These are phyloP conservation scores for Exserohilum rostratum DNA, from an alignment of 2,329 filamentous ascomycete genomes.

Conservation along the genomic window DNA sequence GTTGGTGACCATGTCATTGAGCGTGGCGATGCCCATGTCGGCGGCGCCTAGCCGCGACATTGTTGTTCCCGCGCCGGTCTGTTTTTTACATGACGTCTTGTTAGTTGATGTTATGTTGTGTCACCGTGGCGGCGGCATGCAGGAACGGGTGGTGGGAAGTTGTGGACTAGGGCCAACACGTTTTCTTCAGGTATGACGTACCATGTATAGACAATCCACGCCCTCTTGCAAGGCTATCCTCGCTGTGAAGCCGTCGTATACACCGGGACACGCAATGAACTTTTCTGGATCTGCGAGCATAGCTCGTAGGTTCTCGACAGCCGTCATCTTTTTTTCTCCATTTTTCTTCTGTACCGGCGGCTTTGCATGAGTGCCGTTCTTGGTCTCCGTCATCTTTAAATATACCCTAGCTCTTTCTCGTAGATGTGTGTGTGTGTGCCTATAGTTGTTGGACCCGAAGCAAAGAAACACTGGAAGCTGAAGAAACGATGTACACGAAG, in stretches of 20 bases:
- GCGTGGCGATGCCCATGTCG: conserved; percentile 66
- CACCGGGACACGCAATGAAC: conserved; percentile 65
- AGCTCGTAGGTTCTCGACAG: conserved; percentile 39
- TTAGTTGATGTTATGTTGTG: background rate
- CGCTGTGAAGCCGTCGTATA: conserved; percentile 72
- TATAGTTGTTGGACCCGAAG: background rate
- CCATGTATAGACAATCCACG: conserved; percentile 72
- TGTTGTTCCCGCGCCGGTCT: conserved; percentile 68
- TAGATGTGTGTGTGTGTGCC: background rate
- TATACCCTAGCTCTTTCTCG: background rate
- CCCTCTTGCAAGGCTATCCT: conserved; percentile 67
- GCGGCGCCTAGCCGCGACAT: conserved; percentile 67
- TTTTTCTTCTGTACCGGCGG: conserved; percentile 12
- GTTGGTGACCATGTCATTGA: conserved; percentile 67
- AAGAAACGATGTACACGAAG: background rate
- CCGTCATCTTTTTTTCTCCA: conserved; percentile 20
- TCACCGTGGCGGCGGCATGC: background rate
- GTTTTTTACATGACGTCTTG: background rate
- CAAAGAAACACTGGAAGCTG: background rate
- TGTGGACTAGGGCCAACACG: background rate
- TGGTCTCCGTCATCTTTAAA: background rate
- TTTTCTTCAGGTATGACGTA: conserved; percentile 49
- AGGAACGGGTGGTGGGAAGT: background rate
- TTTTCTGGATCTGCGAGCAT: conserved; percentile 42
- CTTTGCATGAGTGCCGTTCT: conserved; percentile 8